These are phyloP conservation scores for Elongisporangium prolatum DNA, from an alignment of 352 stramenopile genomes.

Conservation along the genomic window DNA sequence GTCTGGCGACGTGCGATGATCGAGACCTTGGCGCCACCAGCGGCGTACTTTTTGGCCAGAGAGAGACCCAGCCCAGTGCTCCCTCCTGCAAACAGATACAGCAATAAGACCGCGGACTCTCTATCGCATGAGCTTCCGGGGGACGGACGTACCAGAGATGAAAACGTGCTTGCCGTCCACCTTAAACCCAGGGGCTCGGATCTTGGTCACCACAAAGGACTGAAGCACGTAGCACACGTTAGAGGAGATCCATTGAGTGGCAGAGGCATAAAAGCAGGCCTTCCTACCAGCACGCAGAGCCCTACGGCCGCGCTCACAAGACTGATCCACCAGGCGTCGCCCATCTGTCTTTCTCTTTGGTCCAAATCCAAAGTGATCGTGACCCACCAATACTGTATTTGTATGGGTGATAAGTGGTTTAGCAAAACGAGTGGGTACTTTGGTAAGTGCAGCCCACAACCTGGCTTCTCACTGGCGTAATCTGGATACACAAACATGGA, in stretches of 20 bases:
- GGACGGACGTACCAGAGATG: slow-evolving; percentile 30
- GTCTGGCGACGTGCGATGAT: slow-evolving; percentile 56
- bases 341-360: slow-evolving; percentile 19
- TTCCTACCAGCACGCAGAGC: slow-evolving; percentile 44
- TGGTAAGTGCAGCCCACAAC: no score
- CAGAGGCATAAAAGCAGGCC: neutral
- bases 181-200: slow-evolving; percentile 58
- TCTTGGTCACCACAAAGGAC: slow-evolving; percentile 61
- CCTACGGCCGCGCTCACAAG: slow-evolving; percentile 37
- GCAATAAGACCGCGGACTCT: no score
- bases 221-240: slow-evolving; percentile 9
- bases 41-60: slow-evolving; percentile 65
- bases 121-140: neutral
- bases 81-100: slow-evolving; percentile 20
- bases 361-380: slow-evolving; percentile 6
- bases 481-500: no score
- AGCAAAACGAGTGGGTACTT: neutral
- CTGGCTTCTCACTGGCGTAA: no score
- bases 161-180: slow-evolving; percentile 82
- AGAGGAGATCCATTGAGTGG: slow-evolving; percentile 7
- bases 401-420: no score
- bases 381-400: no score
- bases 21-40: slow-evolving; percentile 62
- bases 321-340: slow-evolving; percentile 41
- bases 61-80: slow-evolving; percentile 65